Evolutionary conservation across 73 alveolate genomes (phyloP), one percentile per base, ranked within the genome.

Genomic region (Blepharisma stoltei): DNA sequence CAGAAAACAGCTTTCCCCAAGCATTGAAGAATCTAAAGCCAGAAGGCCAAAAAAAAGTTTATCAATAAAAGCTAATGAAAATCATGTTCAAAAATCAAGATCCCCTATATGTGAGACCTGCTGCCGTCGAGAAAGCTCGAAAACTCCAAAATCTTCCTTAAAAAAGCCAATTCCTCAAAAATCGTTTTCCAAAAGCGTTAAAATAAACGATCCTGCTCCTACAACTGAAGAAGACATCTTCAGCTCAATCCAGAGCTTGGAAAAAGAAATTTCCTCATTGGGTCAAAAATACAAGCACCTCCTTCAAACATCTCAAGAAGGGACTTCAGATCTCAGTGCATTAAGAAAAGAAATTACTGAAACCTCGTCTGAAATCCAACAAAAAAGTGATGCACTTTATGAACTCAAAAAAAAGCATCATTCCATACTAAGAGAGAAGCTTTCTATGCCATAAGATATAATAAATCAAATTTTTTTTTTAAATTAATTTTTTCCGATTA

Each of bases 371-470:
- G 73, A 60, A 9, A 60, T 60, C 14, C 46, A 60, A 14, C 14
- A 14, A 38, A 60, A 60, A 60, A 60, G 73, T 60, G 73, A 60
- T 14, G 73, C 14, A 25, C 45, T 60, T 14, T 60, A 60, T 60
- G 73, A 60, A 14, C 23, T 60, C 18, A 60, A 60, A 38, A 60
- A 60, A 25, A 60, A 25, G 23, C 73, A 60, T n/a, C 73, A 60
- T 8, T 11, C 14, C 46, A 14, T 60, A 14, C 23, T 60, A 0
- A 60, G 73, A 60, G 73, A n/a, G 23, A 60, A 60, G 46, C 23
- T 60, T 14, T 32, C 41, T 32, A n/a, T n/a, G n/a, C n/a, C n/a
- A n/a, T n/a, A n/a, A n/a, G n/a, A n/a, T n/a, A n/a, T n/a, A n/a
- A n/a, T n/a, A n/a, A n/a, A n/a, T n/a, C n/a, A n/a, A n/a, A n/a